phyloP scores from a whole-genome alignment of 495 filamentous ascomycete genomes.

The Penicillium silybi region DNA sequence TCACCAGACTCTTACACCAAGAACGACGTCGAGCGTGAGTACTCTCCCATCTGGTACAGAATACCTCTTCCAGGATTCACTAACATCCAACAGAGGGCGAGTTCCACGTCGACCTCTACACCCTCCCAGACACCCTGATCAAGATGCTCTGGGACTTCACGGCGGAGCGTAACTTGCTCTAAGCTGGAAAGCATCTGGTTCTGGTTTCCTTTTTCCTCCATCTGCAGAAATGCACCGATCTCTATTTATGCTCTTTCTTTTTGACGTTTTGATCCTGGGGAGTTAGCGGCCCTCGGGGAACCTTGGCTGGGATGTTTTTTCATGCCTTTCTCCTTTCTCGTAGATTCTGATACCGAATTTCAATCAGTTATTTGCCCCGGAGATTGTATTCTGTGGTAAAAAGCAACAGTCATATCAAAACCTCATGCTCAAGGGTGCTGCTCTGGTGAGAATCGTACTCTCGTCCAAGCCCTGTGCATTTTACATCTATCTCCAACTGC shows the following conservation, averaged over 20 bases:
- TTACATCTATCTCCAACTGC: no score
- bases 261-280: slow-evolving; percentile 11
- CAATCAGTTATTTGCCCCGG: not conserved
- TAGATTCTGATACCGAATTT: slow-evolving; percentile 1
- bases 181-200: slow-evolving; percentile 5
- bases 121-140: slow-evolving; percentile 70
- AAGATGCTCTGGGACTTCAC: slow-evolving; percentile 95
- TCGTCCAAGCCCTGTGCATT: no score
- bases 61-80: not conserved
- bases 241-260: slow-evolving; percentile 1
- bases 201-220: not conserved
- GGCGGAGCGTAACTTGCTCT: slow-evolving; percentile 41
- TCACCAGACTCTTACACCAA: slow-evolving; percentile 87
- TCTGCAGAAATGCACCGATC: not conserved
- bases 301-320: slow-evolving; percentile 13
- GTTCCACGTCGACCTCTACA: slow-evolving; percentile 98
- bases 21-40: slow-evolving; percentile 91
- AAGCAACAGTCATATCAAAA: not conserved
- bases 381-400: not conserved
- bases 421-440: no score
- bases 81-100: slow-evolving; percentile 68
- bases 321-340: slow-evolving; percentile 1
- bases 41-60: not conserved
- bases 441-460: no score
- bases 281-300: slow-evolving; percentile 21